Evolutionary conservation across 2,329 filamentous ascomycete species (phyloP), one percentile per base, ranked within the genome.

Genomic region (Colletotrichum simmondsii): DNA sequence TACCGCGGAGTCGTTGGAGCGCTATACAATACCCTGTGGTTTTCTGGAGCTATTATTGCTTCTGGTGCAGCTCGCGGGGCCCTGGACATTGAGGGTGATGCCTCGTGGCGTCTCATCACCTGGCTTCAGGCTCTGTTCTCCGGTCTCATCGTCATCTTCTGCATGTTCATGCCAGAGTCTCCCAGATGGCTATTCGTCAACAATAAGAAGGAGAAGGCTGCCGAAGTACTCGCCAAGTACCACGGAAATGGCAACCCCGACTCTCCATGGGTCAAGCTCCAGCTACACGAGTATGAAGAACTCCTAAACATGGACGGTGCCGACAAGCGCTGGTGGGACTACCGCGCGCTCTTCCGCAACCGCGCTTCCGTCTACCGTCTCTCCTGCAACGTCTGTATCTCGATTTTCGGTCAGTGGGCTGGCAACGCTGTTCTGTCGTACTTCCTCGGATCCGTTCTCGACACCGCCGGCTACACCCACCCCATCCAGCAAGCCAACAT

Each of bases 311-410:
- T 81, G 71, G 80, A 85, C 60, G 85, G 85, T 42, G 80, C 83
- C 28, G 84, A 86, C 63, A 86, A 86, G 79, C 77, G 83, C 68
- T 87, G 84, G 84, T 86, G 84, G 85, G 85, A 87, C 75, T 87
- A 86, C 76, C 78, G 81, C 5, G 83, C 82, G 8, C 80, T 87
- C 5, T 85, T 87, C 79, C 83, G 82, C 74, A 81, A 78, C 75
- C 79, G 79, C n/a, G 77, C 82, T 1, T 80, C 82, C 4, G 75
- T 81, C 28, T 86, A 85, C 75, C 83, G 87, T n/a, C 81, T 88
- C 1, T 77, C 81, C 5, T 85, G 83, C 72, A 86, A 85, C 71
- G 80, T 82, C 49, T 78, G 81, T 32, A 80, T 86, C 26, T 80
- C 82, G 7, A 81, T 85, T 62, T 86, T 88, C 64, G 83, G 83